A percentile compares a stretch with the other conserved stretches of the same genome.
These are phyloP conservation scores for Penicillium sp. DNA, from an alignment of 2,329 filamentous ascomycete species.

Conservation along the genomic window DNA sequence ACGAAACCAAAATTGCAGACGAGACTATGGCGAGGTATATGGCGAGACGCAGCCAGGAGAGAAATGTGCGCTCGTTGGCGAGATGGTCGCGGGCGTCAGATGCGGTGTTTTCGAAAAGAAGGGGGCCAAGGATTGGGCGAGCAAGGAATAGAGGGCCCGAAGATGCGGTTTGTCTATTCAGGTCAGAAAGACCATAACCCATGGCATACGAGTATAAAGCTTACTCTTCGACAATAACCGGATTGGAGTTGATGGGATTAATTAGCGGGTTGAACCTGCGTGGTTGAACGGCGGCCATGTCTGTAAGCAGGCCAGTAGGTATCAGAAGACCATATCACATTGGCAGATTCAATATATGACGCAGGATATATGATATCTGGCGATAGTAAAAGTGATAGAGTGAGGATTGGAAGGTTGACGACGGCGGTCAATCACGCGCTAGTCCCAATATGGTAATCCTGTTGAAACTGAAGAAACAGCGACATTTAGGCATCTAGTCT, in stretches of 20 bases:
- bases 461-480: not conserved
- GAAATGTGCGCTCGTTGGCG: slow-evolving; percentile 68
- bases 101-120: slow-evolving; percentile 64
- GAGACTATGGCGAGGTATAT: slow-evolving; percentile 89
- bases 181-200: slow-evolving; percentile 2
- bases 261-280: slow-evolving; percentile 49
- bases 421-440: not conserved
- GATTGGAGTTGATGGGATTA: slow-evolving; percentile 46
- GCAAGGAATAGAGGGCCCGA: slow-evolving; percentile 47
- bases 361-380: not conserved
- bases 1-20: slow-evolving; percentile 86
- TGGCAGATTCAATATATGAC: too few species aligned
- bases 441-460: not conserved
- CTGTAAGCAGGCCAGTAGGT: too few species aligned
- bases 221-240: slow-evolving; percentile 49
- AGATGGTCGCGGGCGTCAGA: slow-evolving; percentile 65
- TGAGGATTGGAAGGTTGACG: not conserved
- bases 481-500: not conserved
- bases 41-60: slow-evolving; percentile 84
- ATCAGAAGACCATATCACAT: too few species aligned
- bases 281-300: slow-evolving; percentile 14
- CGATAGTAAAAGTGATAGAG: not conserved
- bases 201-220: not conserved
- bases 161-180: slow-evolving; percentile 26
- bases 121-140: slow-evolving; percentile 53